Percentiles rank a stretch among this genome's conserved stretches.
Conservation (phyloP, 768 basidiomycete genomes). For the Tricholomella constricta region DNA sequence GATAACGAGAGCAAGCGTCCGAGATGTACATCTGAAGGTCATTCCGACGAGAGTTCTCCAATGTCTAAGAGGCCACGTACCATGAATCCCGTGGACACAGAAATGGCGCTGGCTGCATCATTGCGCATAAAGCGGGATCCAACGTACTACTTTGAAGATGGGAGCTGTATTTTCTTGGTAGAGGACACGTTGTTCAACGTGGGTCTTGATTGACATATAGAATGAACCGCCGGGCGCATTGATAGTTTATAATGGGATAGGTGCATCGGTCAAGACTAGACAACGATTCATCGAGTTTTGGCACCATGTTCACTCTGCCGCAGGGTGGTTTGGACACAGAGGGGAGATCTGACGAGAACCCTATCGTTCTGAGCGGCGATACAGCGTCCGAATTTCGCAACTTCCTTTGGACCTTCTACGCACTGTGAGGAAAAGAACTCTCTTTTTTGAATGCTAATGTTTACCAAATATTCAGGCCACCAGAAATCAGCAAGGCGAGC, state of each 20-base stretch:
- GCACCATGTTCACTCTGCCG: constrained; percentile 67
- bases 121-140: constrained; percentile 40
- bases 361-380: constrained; percentile 65
- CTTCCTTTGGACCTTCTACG: constrained; percentile 79
- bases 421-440: constrained; percentile 49
- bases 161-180: constrained; percentile 66
- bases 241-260: constrained; percentile 30
- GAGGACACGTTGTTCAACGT: constrained; percentile 72
- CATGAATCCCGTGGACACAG: constrained; percentile 13
- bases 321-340: constrained; percentile 53
- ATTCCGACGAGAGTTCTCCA: constrained; percentile 10
- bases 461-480: constrained; percentile 49
- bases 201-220: too few species aligned
- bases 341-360: constrained; percentile 64
- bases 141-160: constrained; percentile 66
- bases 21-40: constrained; percentile 3
- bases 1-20: constrained; percentile 5
- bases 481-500: constrained; percentile 52
- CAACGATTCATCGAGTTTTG: constrained; percentile 65
- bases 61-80: not conserved
- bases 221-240: not conserved
- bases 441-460: not conserved
- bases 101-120: constrained; percentile 12
- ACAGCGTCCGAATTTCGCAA: constrained; percentile 66
- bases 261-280: constrained; percentile 63